phyloP scores from a whole-genome alignment of 306 rosid genomes.

The Sophora flavescens region DNA sequence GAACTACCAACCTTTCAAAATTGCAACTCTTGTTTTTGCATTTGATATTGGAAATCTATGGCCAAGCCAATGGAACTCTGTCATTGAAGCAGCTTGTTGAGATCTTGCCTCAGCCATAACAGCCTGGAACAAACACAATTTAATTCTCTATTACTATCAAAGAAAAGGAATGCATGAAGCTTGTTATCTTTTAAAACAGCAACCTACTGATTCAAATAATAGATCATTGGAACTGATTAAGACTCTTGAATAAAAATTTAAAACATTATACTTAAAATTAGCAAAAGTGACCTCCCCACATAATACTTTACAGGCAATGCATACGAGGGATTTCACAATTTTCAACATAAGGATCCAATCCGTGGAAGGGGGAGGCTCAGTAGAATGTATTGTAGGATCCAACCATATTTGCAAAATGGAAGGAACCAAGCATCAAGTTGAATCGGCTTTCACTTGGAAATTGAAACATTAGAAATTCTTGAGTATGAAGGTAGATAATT shows the following conservation, averaged over 20 bases:
- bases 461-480: slow-evolving; percentile 31
- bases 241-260: slow-evolving; percentile 23
- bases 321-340: slow-evolving; percentile 11
- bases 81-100: slow-evolving; percentile 99
- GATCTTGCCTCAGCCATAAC: slow-evolving; percentile 99
- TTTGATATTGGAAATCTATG: slow-evolving; percentile 91
- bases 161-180: slow-evolving; percentile 32
- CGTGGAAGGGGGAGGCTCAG: not conserved
- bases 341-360: not conserved
- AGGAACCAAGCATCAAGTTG: slow-evolving; percentile 22
- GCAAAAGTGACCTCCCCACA: not conserved
- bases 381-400: not conserved
- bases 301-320: slow-evolving; percentile 15
- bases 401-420: slow-evolving; percentile 15
- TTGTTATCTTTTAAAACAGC: slow-evolving; percentile 34
- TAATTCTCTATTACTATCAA: slow-evolving; percentile 20
- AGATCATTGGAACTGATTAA: slow-evolving; percentile 12
- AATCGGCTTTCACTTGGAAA: not conserved
- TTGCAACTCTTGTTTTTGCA: slow-evolving; percentile 96
- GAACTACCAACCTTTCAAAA: slow-evolving; percentile 76
- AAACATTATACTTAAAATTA: slow-evolving; percentile 10
- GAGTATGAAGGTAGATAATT: slow-evolving; percentile 19
- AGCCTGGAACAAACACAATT: slow-evolving; percentile 68
- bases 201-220: slow-evolving; percentile 19
- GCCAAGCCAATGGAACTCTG: slow-evolving; percentile 97